Conservation (phyloP, 805 yeast species). For the Schwanniomyces sp. region DNA sequence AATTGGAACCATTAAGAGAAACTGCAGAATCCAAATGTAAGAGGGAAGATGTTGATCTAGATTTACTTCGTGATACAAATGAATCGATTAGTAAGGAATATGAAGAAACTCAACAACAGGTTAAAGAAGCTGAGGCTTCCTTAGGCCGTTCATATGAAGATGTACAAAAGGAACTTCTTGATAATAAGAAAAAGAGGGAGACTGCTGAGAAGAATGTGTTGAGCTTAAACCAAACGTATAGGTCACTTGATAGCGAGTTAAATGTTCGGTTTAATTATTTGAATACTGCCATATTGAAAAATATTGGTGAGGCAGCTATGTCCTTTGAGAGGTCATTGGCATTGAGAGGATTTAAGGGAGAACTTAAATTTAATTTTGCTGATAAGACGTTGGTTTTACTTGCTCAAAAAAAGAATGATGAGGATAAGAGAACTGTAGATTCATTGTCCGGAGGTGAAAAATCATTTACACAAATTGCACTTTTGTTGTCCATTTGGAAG, state of each 20-base stretch:
- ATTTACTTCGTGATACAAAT: slow-evolving; percentile 39
- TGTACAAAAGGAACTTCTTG: slow-evolving; percentile 48
- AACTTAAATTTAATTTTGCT: slow-evolving; percentile 60
- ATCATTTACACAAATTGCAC: slow-evolving; percentile 87
- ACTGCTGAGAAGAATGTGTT: slow-evolving; percentile 41
- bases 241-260: slow-evolving; percentile 27
- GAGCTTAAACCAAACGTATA: slow-evolving; percentile 27
- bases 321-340: slow-evolving; percentile 60
- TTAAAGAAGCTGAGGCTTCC: slow-evolving; percentile 51
- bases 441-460: slow-evolving; percentile 97
- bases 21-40: slow-evolving; percentile 45
- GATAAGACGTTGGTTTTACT: slow-evolving; percentile 52
- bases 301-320: slow-evolving; percentile 29
- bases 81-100: slow-evolving; percentile 53
- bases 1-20: slow-evolving; percentile 13
- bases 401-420: slow-evolving; percentile 62
- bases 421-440: slow-evolving; percentile 64
- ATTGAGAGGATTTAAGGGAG: slow-evolving; percentile 73
- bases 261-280: slow-evolving; percentile 31
- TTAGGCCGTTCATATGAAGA: slow-evolving; percentile 59
- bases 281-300: slow-evolving; percentile 30
- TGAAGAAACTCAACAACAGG: slow-evolving; percentile 42
- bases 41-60: slow-evolving; percentile 40
- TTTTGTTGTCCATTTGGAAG: slow-evolving; percentile 87
- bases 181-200: slow-evolving; percentile 42